Evolutionary conservation across 2,329 filamentous ascomycete genomes (phyloP).

Genomic region (Colletotrichum filicis): DNA sequence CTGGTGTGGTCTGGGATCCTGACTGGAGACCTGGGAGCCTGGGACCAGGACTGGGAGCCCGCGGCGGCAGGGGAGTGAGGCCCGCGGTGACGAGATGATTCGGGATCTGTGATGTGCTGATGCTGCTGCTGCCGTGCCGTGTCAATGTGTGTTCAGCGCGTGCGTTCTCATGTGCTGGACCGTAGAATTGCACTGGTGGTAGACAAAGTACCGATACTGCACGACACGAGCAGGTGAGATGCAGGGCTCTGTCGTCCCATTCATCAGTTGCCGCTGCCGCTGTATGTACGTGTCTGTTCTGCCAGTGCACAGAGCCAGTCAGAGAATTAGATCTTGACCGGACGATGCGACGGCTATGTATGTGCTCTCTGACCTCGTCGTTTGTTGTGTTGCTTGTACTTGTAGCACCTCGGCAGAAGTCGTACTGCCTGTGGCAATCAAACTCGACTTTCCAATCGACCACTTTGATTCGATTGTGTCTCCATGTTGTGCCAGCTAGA

Average conservation of each 20-base stretch:
- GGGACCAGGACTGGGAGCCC: slow-evolving; percentile 23
- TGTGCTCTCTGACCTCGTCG: slow-evolving; percentile 27
- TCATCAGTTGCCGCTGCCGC: slow-evolving; percentile 8
- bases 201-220: background rate
- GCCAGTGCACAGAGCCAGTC: slow-evolving; percentile 28
- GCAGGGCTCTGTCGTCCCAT: slow-evolving; percentile 31
- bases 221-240: background rate
- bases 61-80: slow-evolving; percentile 30
- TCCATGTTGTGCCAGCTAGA: slow-evolving; percentile 5
- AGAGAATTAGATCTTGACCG: slow-evolving; percentile 22
- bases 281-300: slow-evolving; percentile 16
- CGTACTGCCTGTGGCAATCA: slow-evolving; percentile 24
- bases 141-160: background rate
- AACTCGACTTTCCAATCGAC: slow-evolving; percentile 17
- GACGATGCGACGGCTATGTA: slow-evolving; percentile 24
- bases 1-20: slow-evolving; percentile 20
- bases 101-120: slow-evolving; percentile 23
- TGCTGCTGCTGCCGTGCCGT: slow-evolving; percentile 23
- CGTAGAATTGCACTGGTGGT: background rate
- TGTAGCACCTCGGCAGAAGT: slow-evolving; percentile 21
- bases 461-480: slow-evolving; percentile 8
- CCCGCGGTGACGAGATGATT: slow-evolving; percentile 31
- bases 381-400: slow-evolving; percentile 19
- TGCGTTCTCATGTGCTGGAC: background rate
- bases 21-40: background rate